These are phyloP conservation scores for Teratosphaeria epicoccoides DNA, from an alignment of 2,329 filamentous ascomycete species.

Conservation along the genomic window DNA sequence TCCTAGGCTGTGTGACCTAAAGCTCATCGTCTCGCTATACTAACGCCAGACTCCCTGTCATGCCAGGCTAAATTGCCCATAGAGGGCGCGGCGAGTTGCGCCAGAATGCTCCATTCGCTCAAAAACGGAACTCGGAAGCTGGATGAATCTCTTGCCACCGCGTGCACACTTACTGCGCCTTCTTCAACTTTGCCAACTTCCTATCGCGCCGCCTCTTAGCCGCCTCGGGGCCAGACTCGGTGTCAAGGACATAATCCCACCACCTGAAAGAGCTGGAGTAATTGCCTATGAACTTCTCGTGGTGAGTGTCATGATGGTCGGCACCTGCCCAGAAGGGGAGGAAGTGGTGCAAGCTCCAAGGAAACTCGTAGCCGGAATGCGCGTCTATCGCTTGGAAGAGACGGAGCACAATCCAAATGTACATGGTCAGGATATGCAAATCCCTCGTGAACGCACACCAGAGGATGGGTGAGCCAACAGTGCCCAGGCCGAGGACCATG, in stretches of 20 bases:
- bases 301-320: constrained; percentile 91
- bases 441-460: constrained; percentile 76
- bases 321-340: constrained; percentile 97
- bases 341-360: constrained; percentile 91
- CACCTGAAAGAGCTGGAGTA: constrained; percentile 96
- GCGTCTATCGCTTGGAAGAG: constrained; percentile 97
- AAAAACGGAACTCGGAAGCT: not conserved
- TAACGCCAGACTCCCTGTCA: not conserved
- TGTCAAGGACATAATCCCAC: constrained; percentile 95
- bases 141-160: not conserved
- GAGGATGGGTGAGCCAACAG: constrained; percentile 69
- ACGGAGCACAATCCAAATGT: constrained; percentile 84
- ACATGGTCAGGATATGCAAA: constrained; percentile 95
- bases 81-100: not conserved
- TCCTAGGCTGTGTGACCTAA: not conserved
- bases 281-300: constrained; percentile 98
- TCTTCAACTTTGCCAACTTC: constrained; percentile 61
- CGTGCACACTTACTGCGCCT: constrained; percentile 45
- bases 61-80: not conserved
- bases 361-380: constrained; percentile 96
- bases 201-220: constrained; percentile 71
- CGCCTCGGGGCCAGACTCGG: constrained; percentile 81
- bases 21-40: not conserved
- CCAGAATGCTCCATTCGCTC: not conserved
- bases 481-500: constrained; percentile 84